Conservation (phyloP, 129 eudicot species). For the Mikania micrantha region DNA sequence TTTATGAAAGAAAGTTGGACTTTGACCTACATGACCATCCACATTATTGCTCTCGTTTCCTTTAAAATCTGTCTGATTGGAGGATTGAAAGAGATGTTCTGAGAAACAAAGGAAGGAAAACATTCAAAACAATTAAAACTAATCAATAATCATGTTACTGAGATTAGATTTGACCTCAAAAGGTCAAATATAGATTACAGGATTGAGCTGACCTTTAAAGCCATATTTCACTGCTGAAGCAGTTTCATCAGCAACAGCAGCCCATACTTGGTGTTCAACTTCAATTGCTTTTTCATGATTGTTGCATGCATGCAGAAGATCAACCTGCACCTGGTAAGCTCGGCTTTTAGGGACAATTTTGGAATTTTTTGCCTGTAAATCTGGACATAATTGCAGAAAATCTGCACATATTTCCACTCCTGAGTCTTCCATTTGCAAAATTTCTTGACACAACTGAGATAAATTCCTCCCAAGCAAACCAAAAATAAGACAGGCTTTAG, state of each 20-base stretch:
- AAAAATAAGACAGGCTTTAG: constrained; percentile 59
- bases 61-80: constrained; percentile 17
- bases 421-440: constrained; percentile 58
- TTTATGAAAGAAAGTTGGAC: constrained; percentile 26
- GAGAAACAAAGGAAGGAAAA: constrained; percentile 22
- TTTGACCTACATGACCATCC: constrained; percentile 11
- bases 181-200: neutral
- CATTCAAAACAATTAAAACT: neutral
- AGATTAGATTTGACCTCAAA: neutral
- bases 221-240: constrained; percentile 98
- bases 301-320: constrained; percentile 71
- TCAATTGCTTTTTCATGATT: constrained; percentile 50
- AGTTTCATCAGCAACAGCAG: constrained; percentile 92
- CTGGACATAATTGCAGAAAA: constrained; percentile 52
- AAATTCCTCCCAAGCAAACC: constrained; percentile 90
- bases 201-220: constrained; percentile 53
- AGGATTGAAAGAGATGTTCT: constrained; percentile 57
- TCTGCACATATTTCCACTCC: constrained; percentile 61
- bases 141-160: neutral
- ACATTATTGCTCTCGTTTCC: constrained; percentile 19
- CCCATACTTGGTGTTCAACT: constrained; percentile 76
- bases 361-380: constrained; percentile 46
- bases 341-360: constrained; percentile 83
- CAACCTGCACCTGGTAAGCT: constrained; percentile 79
- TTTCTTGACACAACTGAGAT: constrained; percentile 73